A percentile compares a stretch with the other conserved stretches of the same genome.
Conservation (phyloP, 305 asterid genomes). For the Fraxinus greggii region DNA sequence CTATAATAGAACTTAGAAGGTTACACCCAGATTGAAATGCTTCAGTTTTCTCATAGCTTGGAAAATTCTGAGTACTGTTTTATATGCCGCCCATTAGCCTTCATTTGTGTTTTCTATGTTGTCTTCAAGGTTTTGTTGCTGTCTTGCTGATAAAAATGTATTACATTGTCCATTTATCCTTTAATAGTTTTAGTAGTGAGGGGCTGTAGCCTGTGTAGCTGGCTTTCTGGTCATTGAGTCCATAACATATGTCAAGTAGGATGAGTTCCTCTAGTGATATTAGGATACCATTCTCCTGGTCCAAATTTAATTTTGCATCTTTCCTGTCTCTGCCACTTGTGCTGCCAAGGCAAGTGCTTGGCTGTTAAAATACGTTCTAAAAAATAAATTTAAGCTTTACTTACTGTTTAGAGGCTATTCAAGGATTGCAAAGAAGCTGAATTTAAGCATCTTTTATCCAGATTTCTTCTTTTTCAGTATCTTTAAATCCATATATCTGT, state of each 20-base stretch:
- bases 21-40: background rate
- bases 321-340: background rate
- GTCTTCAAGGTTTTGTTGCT: constrained; percentile 1
- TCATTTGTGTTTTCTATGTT: background rate
- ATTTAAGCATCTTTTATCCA: background rate
- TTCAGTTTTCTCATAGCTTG: background rate
- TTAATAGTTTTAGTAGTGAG: background rate
- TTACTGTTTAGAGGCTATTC: background rate
- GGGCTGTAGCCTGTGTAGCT: background rate
- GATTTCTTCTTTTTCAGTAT: background rate
- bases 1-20: background rate
- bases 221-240: background rate
- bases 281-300: background rate
- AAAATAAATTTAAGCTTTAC: background rate
- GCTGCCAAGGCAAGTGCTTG: background rate
- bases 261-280: constrained; percentile 5
- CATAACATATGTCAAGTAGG: background rate
- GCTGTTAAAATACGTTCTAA: background rate
- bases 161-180: background rate
- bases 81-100: background rate
- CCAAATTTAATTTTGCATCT: background rate
- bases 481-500: background rate
- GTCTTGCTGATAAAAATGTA: background rate
- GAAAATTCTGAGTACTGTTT: background rate
- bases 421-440: background rate